Conservation (phyloP, 2,329 filamentous ascomycete genomes). For the Esteya vermicola region DNA sequence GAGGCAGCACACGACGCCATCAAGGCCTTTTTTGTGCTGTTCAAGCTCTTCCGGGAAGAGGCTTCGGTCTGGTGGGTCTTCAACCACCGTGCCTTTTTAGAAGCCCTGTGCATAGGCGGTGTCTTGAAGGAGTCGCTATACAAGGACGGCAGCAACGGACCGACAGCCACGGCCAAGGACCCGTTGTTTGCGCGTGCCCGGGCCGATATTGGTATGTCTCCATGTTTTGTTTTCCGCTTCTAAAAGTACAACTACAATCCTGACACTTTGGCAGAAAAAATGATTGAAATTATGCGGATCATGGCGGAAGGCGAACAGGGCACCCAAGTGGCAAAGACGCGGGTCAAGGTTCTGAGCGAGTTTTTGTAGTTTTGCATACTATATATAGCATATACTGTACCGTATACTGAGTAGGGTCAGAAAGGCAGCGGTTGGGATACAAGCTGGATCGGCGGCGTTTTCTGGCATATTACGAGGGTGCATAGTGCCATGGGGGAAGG, state of each 20-base stretch:
- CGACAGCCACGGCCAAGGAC: conserved; percentile 34
- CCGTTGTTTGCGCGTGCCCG: conserved; percentile 45
- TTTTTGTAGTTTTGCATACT: conserved; percentile 31
- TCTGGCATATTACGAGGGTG: too few species aligned
- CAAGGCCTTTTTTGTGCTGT: conserved; percentile 60
- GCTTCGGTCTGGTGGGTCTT: conserved; percentile 77
- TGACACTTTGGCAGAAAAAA: conserved; percentile 15
- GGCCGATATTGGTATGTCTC: conserved; percentile 38
- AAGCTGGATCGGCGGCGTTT: too few species aligned
- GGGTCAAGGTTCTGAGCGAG: conserved; percentile 43
- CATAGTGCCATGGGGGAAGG: too few species aligned
- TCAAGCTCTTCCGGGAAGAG: conserved; percentile 52
- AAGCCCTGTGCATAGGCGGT: conserved; percentile 54
- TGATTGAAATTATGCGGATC: conserved; percentile 49
- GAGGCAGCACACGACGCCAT: conserved; percentile 67
- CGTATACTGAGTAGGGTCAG: too few species aligned
- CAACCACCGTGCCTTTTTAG: conserved; percentile 66
- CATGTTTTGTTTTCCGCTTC: background rate
- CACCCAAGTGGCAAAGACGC: conserved; percentile 43
- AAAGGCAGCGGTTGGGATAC: too few species aligned
- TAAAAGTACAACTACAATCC: background rate
- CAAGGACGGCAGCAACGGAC: conserved; percentile 28
- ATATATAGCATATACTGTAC: too few species aligned
- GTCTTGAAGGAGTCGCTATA: conserved; percentile 35
- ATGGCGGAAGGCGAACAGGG: conserved; percentile 42